Evolutionary conservation across 768 basidiomycete genomes (phyloP), one percentile per base, ranked within the genome.

Genomic region (Rhodotorula sphaerocarpa): DNA sequence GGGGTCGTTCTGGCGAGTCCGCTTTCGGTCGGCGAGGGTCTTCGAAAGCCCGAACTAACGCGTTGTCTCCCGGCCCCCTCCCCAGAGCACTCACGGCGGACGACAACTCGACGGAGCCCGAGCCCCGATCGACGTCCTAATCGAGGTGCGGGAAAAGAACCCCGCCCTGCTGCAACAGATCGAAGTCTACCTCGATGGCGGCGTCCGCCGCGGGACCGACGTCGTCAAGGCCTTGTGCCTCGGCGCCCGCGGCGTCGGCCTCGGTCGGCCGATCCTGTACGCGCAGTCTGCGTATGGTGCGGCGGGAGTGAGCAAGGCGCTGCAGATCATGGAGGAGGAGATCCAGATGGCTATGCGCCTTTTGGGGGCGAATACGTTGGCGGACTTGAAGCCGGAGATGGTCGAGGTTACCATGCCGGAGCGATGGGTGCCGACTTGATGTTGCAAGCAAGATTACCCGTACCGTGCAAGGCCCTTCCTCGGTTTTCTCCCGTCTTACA

Each of bases 251-350:
- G 88, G 87, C 14, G 88, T 90, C 25, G 90, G 90, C 7, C 76
- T 92, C 42, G 90, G 90, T 2, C 79, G 90, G 20, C 80, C 86
- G 20, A 89, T 91, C 78, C 79, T 93, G 4, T 93, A 90, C 71
- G 89, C 75, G 12, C 76, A 79, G 48, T 66, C 72, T 15, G 64
- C 74, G 0, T 79, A 77, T 71, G 78, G 78, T 9, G 75, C 76
- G 48, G 70, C 62, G 12, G 76, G 60, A 64, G 72, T 66, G 41
- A 46, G 36, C 52, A 34, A 59, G 45, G 73, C 66, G 44, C 66
- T 62, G 51, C 70, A 65, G 58, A 72, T 78, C 66, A 70, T 78
- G 61, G 63, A 74, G 25, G 75, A 77, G 36, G 78, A 79, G 70
- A 73, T 79, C 3, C 71, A 75, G 59, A 76, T 74, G 21, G 75